These are phyloP conservation scores for Naganishia cerealis DNA, from an alignment of 1,284 basidiomycete species.

Conservation along the genomic window DNA sequence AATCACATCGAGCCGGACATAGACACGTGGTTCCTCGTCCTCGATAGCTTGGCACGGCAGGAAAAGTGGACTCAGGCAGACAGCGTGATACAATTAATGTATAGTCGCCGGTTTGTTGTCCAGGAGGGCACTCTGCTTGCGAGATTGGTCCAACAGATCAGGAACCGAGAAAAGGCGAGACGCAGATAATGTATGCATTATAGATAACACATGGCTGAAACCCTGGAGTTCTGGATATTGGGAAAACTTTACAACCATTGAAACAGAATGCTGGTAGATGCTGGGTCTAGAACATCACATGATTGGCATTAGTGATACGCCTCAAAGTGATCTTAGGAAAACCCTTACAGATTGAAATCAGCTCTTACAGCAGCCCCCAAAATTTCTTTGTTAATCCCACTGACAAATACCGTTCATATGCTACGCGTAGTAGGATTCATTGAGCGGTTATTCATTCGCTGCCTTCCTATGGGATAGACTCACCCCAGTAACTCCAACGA, in stretches of 20 bases:
- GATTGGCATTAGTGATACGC: not conserved
- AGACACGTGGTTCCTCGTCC: constrained; percentile 72
- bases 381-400: constrained; percentile 69
- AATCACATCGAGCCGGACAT: constrained; percentile 59
- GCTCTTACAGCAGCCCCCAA: constrained; percentile 52
- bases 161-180: constrained; percentile 36
- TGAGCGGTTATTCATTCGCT: not conserved
- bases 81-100: constrained; percentile 19
- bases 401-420: constrained; percentile 68
- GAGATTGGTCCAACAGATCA: constrained; percentile 12
- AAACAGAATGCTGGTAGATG: not conserved
- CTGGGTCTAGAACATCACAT: not conserved
- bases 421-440: constrained; percentile 52
- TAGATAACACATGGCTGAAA: constrained; percentile 6
- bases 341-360: not conserved
- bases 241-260: constrained; percentile 7
- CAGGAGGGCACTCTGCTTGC: constrained; percentile 13
- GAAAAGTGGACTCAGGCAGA: constrained; percentile 63
- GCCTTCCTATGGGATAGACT: constrained; percentile 46
- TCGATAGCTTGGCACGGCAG: constrained; percentile 63
- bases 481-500: constrained; percentile 80
- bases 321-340: not conserved
- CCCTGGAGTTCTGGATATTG: not conserved
- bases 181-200: constrained; percentile 39
- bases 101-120: constrained; percentile 17